Base-by-base conservation (phyloP, 192 early-diverging fungal genomes). In the Coemansia sp. region DNA sequence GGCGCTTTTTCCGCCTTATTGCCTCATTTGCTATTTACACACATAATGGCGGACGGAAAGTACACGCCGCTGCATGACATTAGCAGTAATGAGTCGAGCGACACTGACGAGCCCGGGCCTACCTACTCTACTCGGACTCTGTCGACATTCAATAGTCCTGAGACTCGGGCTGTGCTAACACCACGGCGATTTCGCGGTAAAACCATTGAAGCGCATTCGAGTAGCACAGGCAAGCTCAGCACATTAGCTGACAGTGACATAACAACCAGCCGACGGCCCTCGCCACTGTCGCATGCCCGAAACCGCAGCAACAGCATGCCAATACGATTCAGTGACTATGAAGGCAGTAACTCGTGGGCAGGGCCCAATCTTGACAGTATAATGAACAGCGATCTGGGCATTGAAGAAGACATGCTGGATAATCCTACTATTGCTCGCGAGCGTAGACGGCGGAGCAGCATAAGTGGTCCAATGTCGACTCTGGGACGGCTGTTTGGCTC, bases 171-270 rank as follows among this genome's bases (percentile, higher is more conserved):
- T 2, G 53, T 54, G 53, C 27, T 62, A n/a, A 62, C 60, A 5
- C 49, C 60, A 7, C 45, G 60, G 15, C 60, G 60, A 27, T 62
- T 52, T 32, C 49, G 50, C 11, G 60, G 60, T 0, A 38, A 52
- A 17, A 62, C 60, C 5, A 62, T 62, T 24, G 50, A 35, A 5
- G 48, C 60, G 2, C 60, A 62, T 12, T 38, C 60, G 15, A 62
- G 60, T 53, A 64, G 62, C 53, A 64, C 62, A 4, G 23, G 62
- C 38, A 64, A 64, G 12, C 53, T 37, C 11, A 54, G 39, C 62
- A 64, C 62, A 2, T 6, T 64, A 29, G 49, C 60, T 5, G 50
- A 51, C 21, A 17, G 17, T 17, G 48, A 50, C 17, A n/a, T 41
- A 41, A 15, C 39, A 7, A 17, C 6, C 15, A 50, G 48, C 54